Evolutionary conservation across 805 yeast genomes (phyloP).

Genomic region (Starmerella stigmatis): DNA sequence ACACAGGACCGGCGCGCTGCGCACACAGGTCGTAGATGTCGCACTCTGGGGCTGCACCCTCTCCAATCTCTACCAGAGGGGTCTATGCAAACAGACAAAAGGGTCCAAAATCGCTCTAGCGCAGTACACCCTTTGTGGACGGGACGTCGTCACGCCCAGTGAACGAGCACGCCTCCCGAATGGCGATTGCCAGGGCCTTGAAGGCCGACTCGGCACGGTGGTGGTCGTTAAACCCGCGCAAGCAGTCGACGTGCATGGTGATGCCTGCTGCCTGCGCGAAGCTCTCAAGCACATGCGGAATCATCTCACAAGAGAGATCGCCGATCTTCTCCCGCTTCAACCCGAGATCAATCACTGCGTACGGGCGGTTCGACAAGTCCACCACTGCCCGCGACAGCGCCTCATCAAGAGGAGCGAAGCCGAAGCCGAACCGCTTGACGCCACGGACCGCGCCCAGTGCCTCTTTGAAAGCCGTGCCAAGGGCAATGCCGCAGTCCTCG

Average conservation of each 20-base stretch:
- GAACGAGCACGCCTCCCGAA: conserved; percentile 69
- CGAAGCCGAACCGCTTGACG: conserved; percentile 83
- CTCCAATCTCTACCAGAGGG: too few species aligned
- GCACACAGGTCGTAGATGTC: too few species aligned
- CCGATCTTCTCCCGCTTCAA: conserved; percentile 89
- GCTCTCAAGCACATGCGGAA: conserved; percentile 91
- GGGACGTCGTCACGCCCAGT: conserved; percentile 90
- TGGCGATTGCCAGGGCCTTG: conserved; percentile 89
- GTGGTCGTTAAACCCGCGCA: conserved; percentile 90
- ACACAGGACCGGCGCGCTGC: too few species aligned
- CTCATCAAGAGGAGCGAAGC: conserved; percentile 93
- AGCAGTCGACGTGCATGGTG: conserved; percentile 87
- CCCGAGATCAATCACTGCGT: conserved; percentile 79
- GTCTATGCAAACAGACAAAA: too few species aligned
- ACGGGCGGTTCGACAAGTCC: conserved; percentile 87
- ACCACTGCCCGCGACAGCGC: conserved; percentile 94
- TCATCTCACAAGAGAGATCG: conserved; percentile 87
- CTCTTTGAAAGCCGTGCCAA: conserved; percentile 78
- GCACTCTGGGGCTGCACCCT: too few species aligned
- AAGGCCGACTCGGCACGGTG: conserved; percentile 94
- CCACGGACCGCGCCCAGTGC: conserved; percentile 87
- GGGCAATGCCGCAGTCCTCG: conserved; percentile 88
- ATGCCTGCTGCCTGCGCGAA: conserved; percentile 88
- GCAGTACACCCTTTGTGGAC: conserved; percentile 86
- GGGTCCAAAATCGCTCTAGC: conserved; percentile 8